Evolutionary conservation across 192 early-diverging fungal genomes (phyloP).

Genomic region (Oehlia diaphana): DNA sequence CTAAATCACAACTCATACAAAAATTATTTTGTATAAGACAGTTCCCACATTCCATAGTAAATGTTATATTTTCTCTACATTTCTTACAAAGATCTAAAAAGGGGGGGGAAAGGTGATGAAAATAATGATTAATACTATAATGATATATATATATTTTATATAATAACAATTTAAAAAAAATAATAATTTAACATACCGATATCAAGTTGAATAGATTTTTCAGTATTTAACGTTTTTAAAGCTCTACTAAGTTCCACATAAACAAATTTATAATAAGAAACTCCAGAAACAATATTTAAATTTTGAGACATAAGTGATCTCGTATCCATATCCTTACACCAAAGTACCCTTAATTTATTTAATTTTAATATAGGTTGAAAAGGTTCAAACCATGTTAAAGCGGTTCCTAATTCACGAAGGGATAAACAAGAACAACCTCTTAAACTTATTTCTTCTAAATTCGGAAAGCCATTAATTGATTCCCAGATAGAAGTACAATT

Average conservation of each 20-base stretch:
- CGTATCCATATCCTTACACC: slow-evolving; percentile 7
- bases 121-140: neutral
- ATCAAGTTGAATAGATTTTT: neutral
- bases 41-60: neutral
- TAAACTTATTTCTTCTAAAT: slow-evolving; percentile 18
- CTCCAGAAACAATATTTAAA: neutral
- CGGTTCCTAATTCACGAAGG: neutral
- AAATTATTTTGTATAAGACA: neutral
- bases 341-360: slow-evolving; percentile 6
- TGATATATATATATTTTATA: no score
- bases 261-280: neutral
- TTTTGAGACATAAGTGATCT: neutral
- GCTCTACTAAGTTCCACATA: neutral
- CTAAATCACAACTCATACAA: slow-evolving; percentile 7
- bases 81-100: neutral
- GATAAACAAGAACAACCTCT: slow-evolving; percentile 8
- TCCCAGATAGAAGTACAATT: neutral
- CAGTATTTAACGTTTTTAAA: neutral
- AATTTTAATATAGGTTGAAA: neutral
- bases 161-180: neutral
- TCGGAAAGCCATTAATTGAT: neutral
- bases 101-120: no score
- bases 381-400: slow-evolving; percentile 12
- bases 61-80: neutral
- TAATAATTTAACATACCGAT: neutral